Conservation (phyloP, 2,329 filamentous ascomycete species). For the Calonectria leucothoes region DNA sequence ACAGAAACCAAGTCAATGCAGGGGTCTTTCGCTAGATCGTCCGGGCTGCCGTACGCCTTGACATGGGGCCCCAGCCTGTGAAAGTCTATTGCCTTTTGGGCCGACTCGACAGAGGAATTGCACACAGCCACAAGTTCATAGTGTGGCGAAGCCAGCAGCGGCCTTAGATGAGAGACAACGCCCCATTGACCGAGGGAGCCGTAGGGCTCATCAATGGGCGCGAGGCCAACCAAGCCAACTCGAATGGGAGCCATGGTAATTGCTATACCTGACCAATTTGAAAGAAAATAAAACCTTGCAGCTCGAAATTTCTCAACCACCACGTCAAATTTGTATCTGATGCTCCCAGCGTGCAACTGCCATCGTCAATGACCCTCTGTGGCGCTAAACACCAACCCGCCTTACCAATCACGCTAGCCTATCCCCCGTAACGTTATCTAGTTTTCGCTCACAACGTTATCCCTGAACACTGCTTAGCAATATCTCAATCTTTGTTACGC, state of each 20-base stretch:
- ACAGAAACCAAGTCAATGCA: slow-evolving; percentile 65
- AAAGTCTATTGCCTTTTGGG: slow-evolving; percentile 53
- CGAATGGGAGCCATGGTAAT: slow-evolving; percentile 24
- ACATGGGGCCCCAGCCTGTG: slow-evolving; percentile 53
- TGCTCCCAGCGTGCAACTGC: background rate
- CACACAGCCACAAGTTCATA: slow-evolving; percentile 61
- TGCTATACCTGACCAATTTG: background rate
- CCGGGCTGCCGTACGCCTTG: slow-evolving; percentile 58
- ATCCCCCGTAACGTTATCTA: background rate
- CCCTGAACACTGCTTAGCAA: background rate
- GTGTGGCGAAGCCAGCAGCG: slow-evolving; percentile 51
- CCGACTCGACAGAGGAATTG: slow-evolving; percentile 58
- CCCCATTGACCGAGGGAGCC: slow-evolving; percentile 51
- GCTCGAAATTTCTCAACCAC: too few species aligned
- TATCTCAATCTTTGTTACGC: background rate
- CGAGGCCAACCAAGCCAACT: slow-evolving; percentile 35
- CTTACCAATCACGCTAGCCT: background rate
- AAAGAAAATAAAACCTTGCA: background rate
- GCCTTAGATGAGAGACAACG: slow-evolving; percentile 63
- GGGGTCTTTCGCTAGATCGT: slow-evolving; percentile 56
- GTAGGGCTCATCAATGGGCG: background rate
- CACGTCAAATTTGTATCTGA: background rate
- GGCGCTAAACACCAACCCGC: background rate
- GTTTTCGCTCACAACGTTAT: background rate
- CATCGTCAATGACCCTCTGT: background rate